These are phyloP conservation scores for Saturnispora saitoi DNA, from an alignment of 805 yeast species.

Conservation along the genomic window DNA sequence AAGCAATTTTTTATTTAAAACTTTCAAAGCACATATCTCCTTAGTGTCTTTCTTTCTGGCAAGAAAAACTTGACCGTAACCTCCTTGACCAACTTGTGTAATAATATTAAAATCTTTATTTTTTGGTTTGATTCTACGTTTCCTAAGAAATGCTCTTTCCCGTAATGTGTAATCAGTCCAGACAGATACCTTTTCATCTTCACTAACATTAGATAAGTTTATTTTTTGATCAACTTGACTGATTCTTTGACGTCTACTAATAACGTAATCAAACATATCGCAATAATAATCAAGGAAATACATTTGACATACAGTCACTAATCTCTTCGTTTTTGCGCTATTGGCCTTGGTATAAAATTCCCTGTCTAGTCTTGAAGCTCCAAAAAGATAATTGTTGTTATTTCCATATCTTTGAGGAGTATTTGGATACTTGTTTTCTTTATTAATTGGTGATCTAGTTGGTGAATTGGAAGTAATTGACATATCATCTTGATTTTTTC, in stretches of 20 bases:
- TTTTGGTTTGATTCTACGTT: conserved; percentile 83
- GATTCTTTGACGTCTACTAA: conserved; percentile 77
- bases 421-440: conserved; percentile 9
- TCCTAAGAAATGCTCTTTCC: conserved; percentile 77
- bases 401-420: neutral
- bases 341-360: conserved; percentile 54
- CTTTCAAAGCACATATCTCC: conserved; percentile 92
- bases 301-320: conserved; percentile 87
- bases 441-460: conserved; percentile 19
- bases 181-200: conserved; percentile 39
- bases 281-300: conserved; percentile 93
- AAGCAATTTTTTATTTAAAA: conserved; percentile 76
- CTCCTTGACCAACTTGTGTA: conserved; percentile 99
- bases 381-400: conserved; percentile 9
- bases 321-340: conserved; percentile 69
- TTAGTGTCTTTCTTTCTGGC: conserved; percentile 91
- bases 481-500: conserved; percentile 13
- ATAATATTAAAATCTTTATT: conserved; percentile 94
- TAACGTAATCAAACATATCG: conserved; percentile 89
- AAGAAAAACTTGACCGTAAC: conserved; percentile 96
- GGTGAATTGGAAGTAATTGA: conserved; percentile 28
- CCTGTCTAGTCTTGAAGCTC: conserved; percentile 22
- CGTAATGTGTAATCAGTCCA: conserved; percentile 78
- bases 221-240: conserved; percentile 56
- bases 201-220: conserved; percentile 18